A percentile compares a stretch with the other conserved stretches of the same genome.
phyloP scores from a whole-genome alignment of 2,329 filamentous ascomycete species.

The Eutypella sp. region DNA sequence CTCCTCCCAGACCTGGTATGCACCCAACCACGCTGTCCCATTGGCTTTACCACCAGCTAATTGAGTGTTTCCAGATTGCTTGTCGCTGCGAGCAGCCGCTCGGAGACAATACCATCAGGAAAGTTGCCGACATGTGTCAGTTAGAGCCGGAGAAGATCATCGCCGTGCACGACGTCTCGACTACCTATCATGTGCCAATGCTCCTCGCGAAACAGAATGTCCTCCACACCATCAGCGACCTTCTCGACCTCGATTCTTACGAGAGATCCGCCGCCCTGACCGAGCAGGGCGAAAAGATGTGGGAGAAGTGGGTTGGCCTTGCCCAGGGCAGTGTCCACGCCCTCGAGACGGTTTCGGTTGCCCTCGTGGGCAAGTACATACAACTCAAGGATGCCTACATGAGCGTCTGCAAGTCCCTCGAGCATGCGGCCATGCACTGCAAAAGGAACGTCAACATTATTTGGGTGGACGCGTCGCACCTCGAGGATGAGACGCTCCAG shows the following conservation, averaged over 20 bases:
- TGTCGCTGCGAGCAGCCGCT: conserved; percentile 82
- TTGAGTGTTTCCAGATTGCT: conserved; percentile 63
- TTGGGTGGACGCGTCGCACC: conserved; percentile 79
- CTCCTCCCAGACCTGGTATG: conserved; percentile 64
- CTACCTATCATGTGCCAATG: conserved; percentile 93
- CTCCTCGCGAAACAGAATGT: conserved; percentile 76
- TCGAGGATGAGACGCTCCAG: conserved; percentile 63
- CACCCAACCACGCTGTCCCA: conserved; percentile 2
- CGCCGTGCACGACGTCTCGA: conserved; percentile 82
- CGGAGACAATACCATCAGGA: conserved; percentile 68
- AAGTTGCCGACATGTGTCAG: conserved; percentile 87
- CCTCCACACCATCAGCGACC: conserved; percentile 57
- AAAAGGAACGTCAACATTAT: conserved; percentile 71
- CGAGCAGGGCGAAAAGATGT: conserved; percentile 62
- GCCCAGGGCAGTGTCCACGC: too few species aligned
- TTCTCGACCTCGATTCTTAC: too few species aligned
- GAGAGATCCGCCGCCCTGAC: too few species aligned
- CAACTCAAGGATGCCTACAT: conserved; percentile 82
- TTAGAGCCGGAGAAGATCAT: conserved; percentile 81
- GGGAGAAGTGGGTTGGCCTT: conserved; percentile 67
- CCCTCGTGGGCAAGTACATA: conserved; percentile 88
- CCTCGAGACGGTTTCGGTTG: conserved; percentile 73
- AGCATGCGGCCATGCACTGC: conserved; percentile 88
- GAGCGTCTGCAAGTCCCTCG: conserved; percentile 77
- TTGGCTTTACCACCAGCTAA: conserved; percentile 15